Conservation (phyloP, 2,329 filamentous ascomycete species). For the Claviceps pazoutovae region DNA sequence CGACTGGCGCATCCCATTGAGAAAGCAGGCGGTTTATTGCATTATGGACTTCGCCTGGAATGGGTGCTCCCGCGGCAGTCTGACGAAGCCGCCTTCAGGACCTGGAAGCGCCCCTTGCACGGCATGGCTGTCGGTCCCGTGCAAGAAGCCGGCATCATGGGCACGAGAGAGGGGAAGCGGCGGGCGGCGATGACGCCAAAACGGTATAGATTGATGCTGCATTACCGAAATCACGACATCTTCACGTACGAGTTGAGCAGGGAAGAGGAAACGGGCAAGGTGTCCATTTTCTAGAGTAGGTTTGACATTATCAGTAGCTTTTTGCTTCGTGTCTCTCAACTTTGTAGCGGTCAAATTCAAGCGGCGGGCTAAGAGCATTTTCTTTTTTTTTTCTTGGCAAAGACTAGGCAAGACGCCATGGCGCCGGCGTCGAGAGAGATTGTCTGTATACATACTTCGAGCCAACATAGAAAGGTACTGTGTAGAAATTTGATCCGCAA, state of each 20-base stretch:
- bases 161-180: conserved; percentile 6
- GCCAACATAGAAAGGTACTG: neutral
- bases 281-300: conserved; percentile 20
- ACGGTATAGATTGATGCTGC: conserved; percentile 55
- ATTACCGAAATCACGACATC: conserved; percentile 57
- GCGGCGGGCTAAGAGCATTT: too few relatives aligned
- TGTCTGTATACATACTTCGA: neutral
- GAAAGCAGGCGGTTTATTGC: conserved; percentile 11
- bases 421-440: neutral
- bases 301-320: too few relatives aligned
- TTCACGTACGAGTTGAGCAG: conserved; percentile 53
- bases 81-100: conserved; percentile 30
- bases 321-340: too few relatives aligned
- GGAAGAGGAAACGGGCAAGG: conserved; percentile 21
- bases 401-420: too few relatives aligned
- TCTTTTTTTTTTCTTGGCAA: too few relatives aligned
- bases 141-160: conserved; percentile 26
- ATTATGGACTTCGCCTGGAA: conserved; percentile 39
- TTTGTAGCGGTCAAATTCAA: too few relatives aligned
- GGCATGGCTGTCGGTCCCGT: conserved; percentile 56
- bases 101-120: conserved; percentile 39
- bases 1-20: conserved; percentile 15
- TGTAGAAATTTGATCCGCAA: neutral
- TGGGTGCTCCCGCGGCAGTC: conserved; percentile 31
- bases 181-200: conserved; percentile 19